phyloP scores from a whole-genome alignment of 2,329 filamentous ascomycete genomes.

The Fusarium camptoceras region DNA sequence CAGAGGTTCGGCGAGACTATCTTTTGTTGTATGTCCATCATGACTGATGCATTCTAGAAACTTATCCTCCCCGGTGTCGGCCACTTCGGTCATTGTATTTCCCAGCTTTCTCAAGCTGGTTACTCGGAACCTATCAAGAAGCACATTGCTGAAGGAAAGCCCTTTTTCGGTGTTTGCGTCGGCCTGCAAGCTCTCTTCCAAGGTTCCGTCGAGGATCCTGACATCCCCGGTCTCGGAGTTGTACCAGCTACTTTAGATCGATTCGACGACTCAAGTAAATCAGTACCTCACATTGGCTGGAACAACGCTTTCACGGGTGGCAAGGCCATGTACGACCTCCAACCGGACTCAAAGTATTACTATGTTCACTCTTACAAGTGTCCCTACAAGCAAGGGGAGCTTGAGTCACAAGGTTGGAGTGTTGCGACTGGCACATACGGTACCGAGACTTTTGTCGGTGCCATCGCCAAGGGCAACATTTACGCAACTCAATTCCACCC shows the following conservation, averaged over 20 bases:
- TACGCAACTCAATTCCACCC: conserved; percentile 97
- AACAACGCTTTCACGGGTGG: conserved; percentile 81
- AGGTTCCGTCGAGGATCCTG: conserved; percentile 81
- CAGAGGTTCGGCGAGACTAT: conserved; percentile 73
- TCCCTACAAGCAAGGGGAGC: conserved; percentile 76
- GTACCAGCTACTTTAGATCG: conserved; percentile 77
- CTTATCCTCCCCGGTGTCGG: conserved; percentile 96
- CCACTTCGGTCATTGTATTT: conserved; percentile 96
- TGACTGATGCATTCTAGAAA: conserved; percentile 66
- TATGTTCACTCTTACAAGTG: conserved; percentile 97
- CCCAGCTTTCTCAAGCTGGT: conserved; percentile 82
- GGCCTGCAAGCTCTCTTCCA: conserved; percentile 91
- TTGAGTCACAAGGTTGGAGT: conserved; percentile 87
- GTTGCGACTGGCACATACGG: conserved; percentile 94
- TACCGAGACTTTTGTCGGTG: conserved; percentile 89
- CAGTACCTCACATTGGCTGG: conserved; percentile 99
- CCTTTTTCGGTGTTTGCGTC: conserved; percentile 98
- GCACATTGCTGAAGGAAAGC: conserved; percentile 91
- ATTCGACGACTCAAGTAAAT: conserved; percentile 82
- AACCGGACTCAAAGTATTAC: conserved; percentile 92
- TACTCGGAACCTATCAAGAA: conserved; percentile 85
- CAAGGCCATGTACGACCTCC: conserved; percentile 77
- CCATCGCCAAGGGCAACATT: conserved; percentile 85
- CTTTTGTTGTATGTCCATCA: conserved; percentile 4
- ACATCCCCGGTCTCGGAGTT: conserved; percentile 78